Percentiles rank a stretch among this genome's conserved stretches.
Conservation (phyloP, 2,329 filamentous ascomycete species). For the Teratosphaeria destructans region DNA sequence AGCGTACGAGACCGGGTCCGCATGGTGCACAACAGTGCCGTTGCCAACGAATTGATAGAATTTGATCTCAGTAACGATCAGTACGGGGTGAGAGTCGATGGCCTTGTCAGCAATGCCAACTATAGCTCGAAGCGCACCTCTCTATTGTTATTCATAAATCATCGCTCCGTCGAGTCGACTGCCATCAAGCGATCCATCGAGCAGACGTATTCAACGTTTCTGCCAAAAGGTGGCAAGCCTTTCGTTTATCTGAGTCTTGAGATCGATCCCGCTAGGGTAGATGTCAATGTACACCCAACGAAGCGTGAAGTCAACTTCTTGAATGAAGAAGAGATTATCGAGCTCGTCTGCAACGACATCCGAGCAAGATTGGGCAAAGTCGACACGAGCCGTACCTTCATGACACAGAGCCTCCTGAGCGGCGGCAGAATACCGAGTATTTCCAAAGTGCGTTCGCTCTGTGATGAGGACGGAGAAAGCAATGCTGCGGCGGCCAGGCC, state of each 20-base stretch:
- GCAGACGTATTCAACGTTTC: constrained; percentile 74
- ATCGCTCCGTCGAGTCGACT: constrained; percentile 82
- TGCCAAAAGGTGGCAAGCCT: constrained; percentile 89
- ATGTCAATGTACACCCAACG: constrained; percentile 96
- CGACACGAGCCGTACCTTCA: constrained; percentile 86
- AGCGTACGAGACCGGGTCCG: constrained; percentile 73
- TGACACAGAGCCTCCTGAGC: constrained; percentile 82
- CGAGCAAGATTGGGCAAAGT: constrained; percentile 70
- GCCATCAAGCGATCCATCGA: constrained; percentile 83
- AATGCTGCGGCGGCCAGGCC: constrained; percentile 17
- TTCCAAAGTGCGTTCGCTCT: constrained; percentile 28
- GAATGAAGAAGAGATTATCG: constrained; percentile 93
- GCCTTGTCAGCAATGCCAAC: constrained; percentile 84
- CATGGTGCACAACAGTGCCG: constrained; percentile 71
- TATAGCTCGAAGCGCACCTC: constrained; percentile 85
- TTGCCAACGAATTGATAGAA: constrained; percentile 80
- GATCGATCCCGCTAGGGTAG: constrained; percentile 82
- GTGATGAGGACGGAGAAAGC: constrained; percentile 20
- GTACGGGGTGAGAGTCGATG: constrained; percentile 74
- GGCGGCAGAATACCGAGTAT: constrained; percentile 43
- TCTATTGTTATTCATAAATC: constrained; percentile 89
- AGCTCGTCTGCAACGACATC: constrained; percentile 72
- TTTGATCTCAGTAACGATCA: constrained; percentile 62
- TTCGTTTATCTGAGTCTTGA: constrained; percentile 88
- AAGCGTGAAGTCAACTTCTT: constrained; percentile 96